These are phyloP conservation scores for Ogataea nonfermentans DNA, from an alignment of 805 yeast species.

Conservation along the genomic window DNA sequence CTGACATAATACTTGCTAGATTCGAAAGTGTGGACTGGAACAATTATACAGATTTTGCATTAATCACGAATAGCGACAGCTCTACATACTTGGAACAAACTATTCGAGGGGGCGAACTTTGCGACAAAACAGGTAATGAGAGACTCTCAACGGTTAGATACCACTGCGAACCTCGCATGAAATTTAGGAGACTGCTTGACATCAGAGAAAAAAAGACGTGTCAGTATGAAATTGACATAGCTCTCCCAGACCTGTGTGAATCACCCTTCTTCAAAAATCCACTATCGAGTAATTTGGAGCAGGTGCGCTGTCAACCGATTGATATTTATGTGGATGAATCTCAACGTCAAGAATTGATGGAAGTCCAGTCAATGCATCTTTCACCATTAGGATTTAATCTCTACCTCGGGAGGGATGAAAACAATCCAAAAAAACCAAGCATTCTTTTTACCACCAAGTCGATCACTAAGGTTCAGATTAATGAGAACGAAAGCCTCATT, in stretches of 20 bases:
- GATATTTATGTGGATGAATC: constrained; percentile 2
- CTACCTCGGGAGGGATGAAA: constrained; percentile 11
- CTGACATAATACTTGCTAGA: constrained; percentile 16
- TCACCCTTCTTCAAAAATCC: constrained; percentile 21
- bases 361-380: constrained; percentile 3
- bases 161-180: constrained; percentile 23
- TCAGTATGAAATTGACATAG: constrained; percentile 27
- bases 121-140: constrained; percentile 35
- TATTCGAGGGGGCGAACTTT: constrained; percentile 30
- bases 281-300: constrained; percentile 10
- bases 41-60: constrained; percentile 25
- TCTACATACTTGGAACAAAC: constrained; percentile 29
- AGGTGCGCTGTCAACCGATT: constrained; percentile 19
- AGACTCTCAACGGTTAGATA: constrained; percentile 30
- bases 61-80: constrained; percentile 25
- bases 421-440: not conserved
- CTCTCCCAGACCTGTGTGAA: constrained; percentile 27
- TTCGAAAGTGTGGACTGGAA: constrained; percentile 14
- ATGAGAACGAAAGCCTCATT: not conserved
- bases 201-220: constrained; percentile 35
- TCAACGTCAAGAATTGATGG: constrained; percentile 4
- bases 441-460: constrained; percentile 12
- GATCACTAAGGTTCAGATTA: not conserved
- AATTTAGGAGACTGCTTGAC: constrained; percentile 19
- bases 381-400: constrained; percentile 21